Base-by-base conservation (phyloP, 208 protist genomes). In the Angomonas deanei region DNA sequence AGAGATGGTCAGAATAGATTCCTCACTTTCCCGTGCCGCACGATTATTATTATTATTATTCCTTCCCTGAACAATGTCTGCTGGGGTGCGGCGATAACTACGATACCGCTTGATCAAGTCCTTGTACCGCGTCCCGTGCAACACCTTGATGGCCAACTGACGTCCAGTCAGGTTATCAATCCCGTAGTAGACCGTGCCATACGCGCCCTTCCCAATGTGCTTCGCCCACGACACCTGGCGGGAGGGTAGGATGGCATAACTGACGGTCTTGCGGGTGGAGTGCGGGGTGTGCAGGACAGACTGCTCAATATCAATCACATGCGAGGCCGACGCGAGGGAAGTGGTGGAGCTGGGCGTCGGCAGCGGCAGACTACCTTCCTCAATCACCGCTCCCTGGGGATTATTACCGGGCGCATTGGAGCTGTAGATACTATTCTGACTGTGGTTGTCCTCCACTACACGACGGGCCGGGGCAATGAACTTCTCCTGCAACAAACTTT, bases 71-170 rank as follows among this genome's bases (percentile, higher is more conserved):
- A n/a, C n/a, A n/a, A n/a, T n/a, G n/a, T n/a, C n/a, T n/a, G n/a
- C n/a, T n/a, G n/a, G n/a, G n/a, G n/a, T n/a, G n/a, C n/a, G n/a
- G n/a, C n/a, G n/a, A n/a, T n/a, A n/a, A n/a, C n/a, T n/a, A n/a
- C n/a, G n/a, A n/a, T 26, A 39, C 6, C 31, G 52, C 31, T 59
- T 15, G 10, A 34, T 3, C n/a, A 33, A 32, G n/a, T 23, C 19
- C n/a, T 57, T 13, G n/a, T 63, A 52, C 2, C 66, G 33, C 13
- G 65, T 68, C 4, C 65, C 78, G 28, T 85, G 82, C 46, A 92
- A 39, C n/a, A 92, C 80, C 46, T 92, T 92, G 48, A 92, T 80
- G 0, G 86, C 86, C 5, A 92, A 61, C 49, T 71, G 80, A 5
- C 64, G 61, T 1, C 82, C 80, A 0, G 80, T 76, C 17, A 69